A percentile compares a stretch with the other conserved stretches of the same genome.
These are phyloP conservation scores for Neonectria ditissima DNA, from an alignment of 2,329 filamentous ascomycete genomes.

Conservation along the genomic window DNA sequence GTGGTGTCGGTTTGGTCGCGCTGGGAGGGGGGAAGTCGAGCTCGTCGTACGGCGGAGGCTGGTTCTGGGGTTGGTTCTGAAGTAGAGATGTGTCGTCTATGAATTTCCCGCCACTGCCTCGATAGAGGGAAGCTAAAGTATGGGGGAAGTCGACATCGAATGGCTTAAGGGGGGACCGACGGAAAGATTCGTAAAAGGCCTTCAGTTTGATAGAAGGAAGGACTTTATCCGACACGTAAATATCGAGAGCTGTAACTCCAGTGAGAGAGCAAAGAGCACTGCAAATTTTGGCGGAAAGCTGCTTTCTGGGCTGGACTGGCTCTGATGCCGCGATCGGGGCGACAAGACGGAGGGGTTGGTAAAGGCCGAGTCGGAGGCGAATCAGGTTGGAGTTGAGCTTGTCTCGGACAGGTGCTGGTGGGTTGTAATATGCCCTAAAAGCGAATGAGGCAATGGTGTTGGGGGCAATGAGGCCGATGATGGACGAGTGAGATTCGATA, in stretches of 20 bases:
- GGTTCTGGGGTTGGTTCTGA: conserved; percentile 8
- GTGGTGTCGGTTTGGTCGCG: not conserved
- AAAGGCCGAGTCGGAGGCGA: conserved; percentile 12
- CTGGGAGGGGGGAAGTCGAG: conserved; percentile 2
- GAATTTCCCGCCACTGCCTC: conserved; percentile 14
- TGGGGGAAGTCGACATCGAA: conserved; percentile 10
- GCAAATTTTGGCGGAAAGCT: conserved; percentile 10
- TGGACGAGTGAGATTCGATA: conserved; percentile 12
- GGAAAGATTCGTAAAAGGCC: conserved; percentile 17
- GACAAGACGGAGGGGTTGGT: conserved; percentile 6
- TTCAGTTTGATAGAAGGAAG: conserved; percentile 16
- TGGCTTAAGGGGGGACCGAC: conserved; percentile 9
- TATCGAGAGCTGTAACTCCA: conserved; percentile 1
- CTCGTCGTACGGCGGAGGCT: conserved; percentile 8
- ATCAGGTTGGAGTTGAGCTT: conserved; percentile 20
- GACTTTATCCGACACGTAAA: conserved; percentile 21
- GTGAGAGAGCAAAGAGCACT: conserved; percentile 17
- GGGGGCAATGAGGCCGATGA: conserved; percentile 8
- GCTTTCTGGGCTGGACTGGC: conserved; percentile 19
- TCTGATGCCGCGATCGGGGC: conserved; percentile 5
- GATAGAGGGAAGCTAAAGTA: conserved; percentile 4
- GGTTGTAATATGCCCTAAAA: conserved; percentile 10
- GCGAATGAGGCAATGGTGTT: conserved; percentile 16
- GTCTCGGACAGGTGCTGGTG: conserved; percentile 7
- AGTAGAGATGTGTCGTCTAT: not conserved